A percentile compares a stretch with the other conserved stretches of the same genome.
Evolutionary conservation across 257 asterid genomes (phyloP).

Genomic region (Cinchona pubescens): DNA sequence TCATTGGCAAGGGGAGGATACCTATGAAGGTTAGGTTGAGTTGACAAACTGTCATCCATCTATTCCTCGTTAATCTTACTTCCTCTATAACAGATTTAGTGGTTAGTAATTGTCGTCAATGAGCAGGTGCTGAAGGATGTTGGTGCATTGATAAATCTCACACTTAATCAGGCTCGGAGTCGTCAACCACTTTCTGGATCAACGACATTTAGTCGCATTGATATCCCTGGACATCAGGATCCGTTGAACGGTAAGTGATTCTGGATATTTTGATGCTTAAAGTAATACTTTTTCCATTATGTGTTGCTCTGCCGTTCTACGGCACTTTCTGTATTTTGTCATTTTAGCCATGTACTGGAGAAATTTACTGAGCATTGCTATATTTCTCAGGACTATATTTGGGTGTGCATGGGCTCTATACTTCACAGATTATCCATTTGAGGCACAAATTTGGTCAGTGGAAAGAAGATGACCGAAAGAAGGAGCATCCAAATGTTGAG

Average conservation of each 20-base stretch:
- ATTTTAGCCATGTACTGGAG: constrained; percentile 8
- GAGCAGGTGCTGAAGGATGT: constrained; percentile 87
- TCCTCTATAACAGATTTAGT: constrained; percentile 12
- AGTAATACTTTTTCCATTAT: background rate
- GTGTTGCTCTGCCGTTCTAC: background rate
- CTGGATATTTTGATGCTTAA: constrained; percentile 4
- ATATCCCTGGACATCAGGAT: constrained; percentile 57
- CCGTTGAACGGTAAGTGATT: constrained; percentile 69
- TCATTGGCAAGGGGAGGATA: constrained; percentile 78
- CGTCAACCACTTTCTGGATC: constrained; percentile 88
- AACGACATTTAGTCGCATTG: constrained; percentile 82
- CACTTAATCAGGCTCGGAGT: constrained; percentile 72
- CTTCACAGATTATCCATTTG: constrained; percentile 85
- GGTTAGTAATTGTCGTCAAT: constrained; percentile 16
- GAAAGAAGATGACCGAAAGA: constrained; percentile 70
- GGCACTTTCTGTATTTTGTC: constrained; percentile 4
- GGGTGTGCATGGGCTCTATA: constrained; percentile 83
- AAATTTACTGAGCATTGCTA: constrained; percentile 15
- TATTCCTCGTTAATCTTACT: background rate
- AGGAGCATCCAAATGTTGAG: constrained; percentile 61
- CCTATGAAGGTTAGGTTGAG: constrained; percentile 66
- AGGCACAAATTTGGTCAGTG: constrained; percentile 91
- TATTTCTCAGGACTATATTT: constrained; percentile 69
- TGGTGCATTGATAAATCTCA: constrained; percentile 60
- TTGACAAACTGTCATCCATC: background rate